Base-by-base conservation (phyloP, 495 filamentous ascomycete genomes). In the Peziza echinospora region DNA sequence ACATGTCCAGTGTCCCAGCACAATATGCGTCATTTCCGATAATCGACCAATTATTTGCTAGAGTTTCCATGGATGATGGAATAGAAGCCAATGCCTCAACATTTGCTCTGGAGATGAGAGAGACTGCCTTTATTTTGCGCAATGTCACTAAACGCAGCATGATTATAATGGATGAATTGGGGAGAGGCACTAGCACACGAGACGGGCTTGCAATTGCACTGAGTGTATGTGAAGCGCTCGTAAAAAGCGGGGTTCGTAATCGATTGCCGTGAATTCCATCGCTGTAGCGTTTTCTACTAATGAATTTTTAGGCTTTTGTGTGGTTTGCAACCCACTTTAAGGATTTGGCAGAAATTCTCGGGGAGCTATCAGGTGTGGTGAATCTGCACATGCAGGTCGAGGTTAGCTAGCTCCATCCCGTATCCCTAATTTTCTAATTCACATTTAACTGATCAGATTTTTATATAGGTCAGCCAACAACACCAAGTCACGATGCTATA, bases 321-420 rank as follows among this genome's bases (percentile, higher is more conserved):
- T 93, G 84, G 77, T 97, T 96, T 58, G 84, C 76, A 19, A 94
- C 89, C 0, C 89, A 97, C 58, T 96, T 94, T 55, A 70, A 71
- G 28, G 80, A 92, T 53, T 68, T 97, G 5, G 79, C 84, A 0
- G 68, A 69, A 22, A 80, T 93, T 30, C 63, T 94, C 51, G 71
- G 71, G 2, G 76, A 81, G 50, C 72, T 76, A 26, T 70, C 63
- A 28, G 84, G 82, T 6, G 83, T 93, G 2, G 65, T 86, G 41
- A 87, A 79, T 55, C 63, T 89, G 16, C 84, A 93, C 55, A 71
- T 96, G 3, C 72, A 72, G 0, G 82, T 84, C 13, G 71, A 92
- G 42, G 71, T 76, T 37, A 62, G 41, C 16, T 45, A 10, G 30
- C 41, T 40, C 11, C 17, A 17, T n/a, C 45, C 19, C 16, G 3